phyloP scores from a whole-genome alignment of 2,329 filamentous ascomycete genomes.

The Colletotrichum trifolii region DNA sequence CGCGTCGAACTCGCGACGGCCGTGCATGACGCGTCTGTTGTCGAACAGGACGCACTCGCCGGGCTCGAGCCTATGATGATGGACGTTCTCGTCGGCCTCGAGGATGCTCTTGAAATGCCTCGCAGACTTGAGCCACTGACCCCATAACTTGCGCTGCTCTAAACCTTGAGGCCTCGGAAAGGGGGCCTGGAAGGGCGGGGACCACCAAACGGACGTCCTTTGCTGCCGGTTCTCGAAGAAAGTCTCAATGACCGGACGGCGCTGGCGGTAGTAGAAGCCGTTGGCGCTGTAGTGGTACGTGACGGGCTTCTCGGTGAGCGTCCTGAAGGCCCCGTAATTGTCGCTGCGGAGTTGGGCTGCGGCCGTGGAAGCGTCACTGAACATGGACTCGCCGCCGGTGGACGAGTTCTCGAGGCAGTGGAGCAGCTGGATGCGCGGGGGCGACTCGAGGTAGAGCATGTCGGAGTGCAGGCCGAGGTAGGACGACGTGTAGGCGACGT shows the following conservation, averaged over 20 bases:
- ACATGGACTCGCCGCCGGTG: conserved; percentile 85
- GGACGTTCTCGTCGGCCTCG: conserved; percentile 68
- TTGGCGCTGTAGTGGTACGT: conserved; percentile 78
- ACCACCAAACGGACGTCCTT: conserved; percentile 65
- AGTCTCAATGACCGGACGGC: conserved; percentile 59
- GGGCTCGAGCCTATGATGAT: conserved; percentile 77
- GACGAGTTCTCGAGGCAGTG: conserved; percentile 88
- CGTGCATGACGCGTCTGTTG: conserved; percentile 87
- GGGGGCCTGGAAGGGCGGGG: conserved; percentile 81
- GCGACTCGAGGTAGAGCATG: conserved; percentile 83
- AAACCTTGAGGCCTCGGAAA: conserved; percentile 47
- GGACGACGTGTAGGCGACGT: conserved; percentile 88
- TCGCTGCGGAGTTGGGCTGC: conserved; percentile 53
- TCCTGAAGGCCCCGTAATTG: conserved; percentile 41
- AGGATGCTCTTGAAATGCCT: conserved; percentile 68
- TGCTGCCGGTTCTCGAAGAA: conserved; percentile 30
- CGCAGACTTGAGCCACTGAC: conserved; percentile 60
- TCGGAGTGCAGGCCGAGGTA: conserved; percentile 94
- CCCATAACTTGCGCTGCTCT: conserved; percentile 2
- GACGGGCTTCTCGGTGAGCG: conserved; percentile 58
- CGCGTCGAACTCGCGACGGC: conserved; percentile 78
- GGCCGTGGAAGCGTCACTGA: conserved; percentile 79
- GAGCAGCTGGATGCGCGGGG: conserved; percentile 86
- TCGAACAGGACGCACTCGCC: conserved; percentile 96
- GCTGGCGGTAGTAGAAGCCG: conserved; percentile 70